Percentiles rank a stretch among this genome's conserved stretches.
These are phyloP conservation scores for Artemisia argyi DNA, from an alignment of 129 eudicot species.

Conservation along the genomic window DNA sequence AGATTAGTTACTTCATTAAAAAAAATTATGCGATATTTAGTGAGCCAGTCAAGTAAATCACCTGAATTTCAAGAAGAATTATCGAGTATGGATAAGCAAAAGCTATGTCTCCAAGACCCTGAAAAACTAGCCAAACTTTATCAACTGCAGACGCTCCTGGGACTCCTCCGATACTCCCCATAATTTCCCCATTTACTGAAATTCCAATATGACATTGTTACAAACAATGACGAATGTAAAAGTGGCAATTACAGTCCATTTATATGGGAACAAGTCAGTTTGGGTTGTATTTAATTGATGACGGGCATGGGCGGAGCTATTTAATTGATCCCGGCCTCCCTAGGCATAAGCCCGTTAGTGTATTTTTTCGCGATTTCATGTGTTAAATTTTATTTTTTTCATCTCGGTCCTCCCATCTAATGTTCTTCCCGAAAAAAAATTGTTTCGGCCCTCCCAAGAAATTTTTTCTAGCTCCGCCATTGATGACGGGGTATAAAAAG, in stretches of 20 bases:
- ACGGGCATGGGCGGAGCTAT: too few species aligned
- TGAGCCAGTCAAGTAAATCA: slow-evolving; percentile 16
- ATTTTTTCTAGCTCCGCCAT: too few species aligned
- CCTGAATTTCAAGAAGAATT: slow-evolving; percentile 73
- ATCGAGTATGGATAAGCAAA: slow-evolving; percentile 67
- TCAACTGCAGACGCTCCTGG: slow-evolving; percentile 33
- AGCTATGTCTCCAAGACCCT: slow-evolving; percentile 82
- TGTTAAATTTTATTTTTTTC: too few species aligned
- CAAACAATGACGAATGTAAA: background rate
- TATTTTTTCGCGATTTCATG: too few species aligned
- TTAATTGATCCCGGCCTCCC: too few species aligned
- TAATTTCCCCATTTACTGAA: slow-evolving; percentile 54
- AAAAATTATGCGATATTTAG: slow-evolving; percentile 9
- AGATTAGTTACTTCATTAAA: slow-evolving; percentile 15
- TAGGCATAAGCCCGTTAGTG: too few species aligned
- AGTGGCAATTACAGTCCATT: slow-evolving; percentile 4
- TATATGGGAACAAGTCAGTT: background rate
- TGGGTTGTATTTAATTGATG: background rate
- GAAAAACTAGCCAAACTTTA: slow-evolving; percentile 56
- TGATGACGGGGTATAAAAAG: background rate
- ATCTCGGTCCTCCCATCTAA: too few species aligned
- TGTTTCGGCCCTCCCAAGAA: too few species aligned
- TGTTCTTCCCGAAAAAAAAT: too few species aligned
- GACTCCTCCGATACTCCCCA: slow-evolving; percentile 61
- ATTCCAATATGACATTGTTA: slow-evolving; percentile 14